Evolutionary conservation across 1,284 basidiomycete species (phyloP), one percentile per base, ranked within the genome.

Genomic region (Salmacisia buchloeana): DNA sequence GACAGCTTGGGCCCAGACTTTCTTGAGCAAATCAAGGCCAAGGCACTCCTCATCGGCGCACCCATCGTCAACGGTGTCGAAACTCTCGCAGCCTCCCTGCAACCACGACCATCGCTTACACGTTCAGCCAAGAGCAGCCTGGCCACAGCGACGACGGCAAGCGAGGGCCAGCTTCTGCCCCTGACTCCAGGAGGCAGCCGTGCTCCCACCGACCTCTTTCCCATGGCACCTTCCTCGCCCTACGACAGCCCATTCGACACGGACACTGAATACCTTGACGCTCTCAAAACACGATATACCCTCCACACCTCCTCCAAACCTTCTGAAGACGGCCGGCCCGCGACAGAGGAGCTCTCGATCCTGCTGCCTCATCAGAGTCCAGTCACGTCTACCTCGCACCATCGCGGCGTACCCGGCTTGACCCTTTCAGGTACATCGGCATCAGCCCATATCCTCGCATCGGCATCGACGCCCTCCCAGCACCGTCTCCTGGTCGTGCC

Each of bases 401-500:
- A 15, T 15, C 6, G 18, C 39, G 5, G 18, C 15, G 39, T 43
- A 15, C 5, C 39, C 15, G 23, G 18, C 39, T 21, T 43, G 18
- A 43, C 18, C 41, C 7, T 43, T n/a, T 15, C 12, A 1, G 41
- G 18, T 7, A 43, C 41, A n/a, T 43, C 41, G 1, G 18, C 41
- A 2, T 15, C 41, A n/a, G 41, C 41, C 18, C 18, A 43, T 21
- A 43, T 43, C 41, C 41, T 43, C 15, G 41, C 41, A 10, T 33
- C 46, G 27, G 15, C 23, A 5, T 15, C 46, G 10, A 29, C 41
- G 41, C 41, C 41, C 18, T 43, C 58, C 1, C 12, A 43, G 10
- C 27, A 35, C 18, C 91, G 91, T 0, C 89, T 87, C 0, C 81
- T 97, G 38, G 83, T 89, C 46, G 86, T 98, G 43, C 94, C 94